Base-by-base conservation (phyloP, 441 rosid genomes). In the Erodium chrysanthum region DNA sequence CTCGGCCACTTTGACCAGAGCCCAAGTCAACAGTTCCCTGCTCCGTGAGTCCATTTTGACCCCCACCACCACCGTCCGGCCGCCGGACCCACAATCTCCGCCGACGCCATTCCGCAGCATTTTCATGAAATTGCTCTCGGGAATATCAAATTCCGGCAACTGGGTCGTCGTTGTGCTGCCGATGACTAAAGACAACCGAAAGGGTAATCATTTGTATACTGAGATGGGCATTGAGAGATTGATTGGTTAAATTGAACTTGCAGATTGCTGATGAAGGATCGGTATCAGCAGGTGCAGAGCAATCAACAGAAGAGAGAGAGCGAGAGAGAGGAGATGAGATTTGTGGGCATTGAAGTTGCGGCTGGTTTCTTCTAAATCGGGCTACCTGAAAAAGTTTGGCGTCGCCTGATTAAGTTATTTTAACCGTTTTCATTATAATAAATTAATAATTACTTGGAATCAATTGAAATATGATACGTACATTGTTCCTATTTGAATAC, bases 21-120 rank as follows among this genome's bases (percentile, higher is more conserved):
- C 85, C 93, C 93, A 88, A 27, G 90, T 88, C 15, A 88, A 75
- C 71, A 88, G 70, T 79, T 88, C 93, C 71, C 84, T 79, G 66
- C 93, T 84, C 66, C 75, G 78, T 4, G 80, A 79, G 63, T 88
- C 89, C 59, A 86, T 70, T 78, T 85, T 88, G 69, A 88, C 84
- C 7, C 90, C 90, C 44, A 88, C 93, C 60, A 86, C 79, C 75
- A 87, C 78, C 66, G 85, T 85, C 60, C 84, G 83, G 27, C 72
- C 81, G 42, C 72, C 80, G 71, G 78, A 77, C 77, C 50, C 68
- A n/a, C 64, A 72, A 66, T 63, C 82, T 42, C 69, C 79, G 18
- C 42, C 72, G 52, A 65, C 42, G 18, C 33, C 69, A 23, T 29
- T 68, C 22, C 77, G 81, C 52, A 76, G 71, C 84, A 84, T 77